phyloP scores from a whole-genome alignment of 352 stramenopile species.

The Globisporangium parvum region DNA sequence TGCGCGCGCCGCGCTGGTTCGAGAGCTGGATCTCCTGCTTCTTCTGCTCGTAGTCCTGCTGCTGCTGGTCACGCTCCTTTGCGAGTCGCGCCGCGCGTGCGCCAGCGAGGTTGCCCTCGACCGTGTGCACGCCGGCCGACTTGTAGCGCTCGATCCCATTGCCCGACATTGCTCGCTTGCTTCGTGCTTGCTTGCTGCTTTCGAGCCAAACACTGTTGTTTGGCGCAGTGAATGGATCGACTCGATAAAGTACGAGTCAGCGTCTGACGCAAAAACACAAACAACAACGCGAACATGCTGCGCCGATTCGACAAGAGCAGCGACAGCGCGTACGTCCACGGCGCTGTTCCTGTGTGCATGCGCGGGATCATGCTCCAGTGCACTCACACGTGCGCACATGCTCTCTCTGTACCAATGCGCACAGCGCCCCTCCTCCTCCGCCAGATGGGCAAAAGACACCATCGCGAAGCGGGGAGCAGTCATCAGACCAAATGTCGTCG shows the following conservation, averaged over 20 bases:
- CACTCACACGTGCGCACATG: not conserved
- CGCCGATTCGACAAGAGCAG: constrained; percentile 51
- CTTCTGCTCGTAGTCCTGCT: constrained; percentile 92
- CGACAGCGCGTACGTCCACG: constrained; percentile 34
- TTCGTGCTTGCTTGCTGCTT: constrained; percentile 3
- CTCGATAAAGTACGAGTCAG: constrained; percentile 23
- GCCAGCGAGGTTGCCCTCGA: constrained; percentile 95
- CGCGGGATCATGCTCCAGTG: not conserved
- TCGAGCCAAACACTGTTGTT: constrained; percentile 1
- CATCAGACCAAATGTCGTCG: constrained; percentile 61
- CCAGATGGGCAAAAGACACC: constrained; percentile 1
- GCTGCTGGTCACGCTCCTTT: constrained; percentile 90
- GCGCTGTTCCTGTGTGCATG: not conserved
- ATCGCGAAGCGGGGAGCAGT: constrained; percentile 11
- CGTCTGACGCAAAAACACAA: constrained; percentile 5
- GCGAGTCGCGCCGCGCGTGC: constrained; percentile 85
- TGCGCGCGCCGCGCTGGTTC: constrained; percentile 72
- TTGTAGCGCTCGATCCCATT: constrained; percentile 71
- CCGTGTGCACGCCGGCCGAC: constrained; percentile 91
- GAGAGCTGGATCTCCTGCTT: constrained; percentile 88
- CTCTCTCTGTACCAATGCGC: no score
- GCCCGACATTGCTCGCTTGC: constrained; percentile 23
- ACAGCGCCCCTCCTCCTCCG: not conserved
- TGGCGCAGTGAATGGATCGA: constrained; percentile 4
- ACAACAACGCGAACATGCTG: constrained; percentile 29